Conservation (phyloP, 2,329 filamentous ascomycete genomes). For the Aureobasidium sp. region DNA sequence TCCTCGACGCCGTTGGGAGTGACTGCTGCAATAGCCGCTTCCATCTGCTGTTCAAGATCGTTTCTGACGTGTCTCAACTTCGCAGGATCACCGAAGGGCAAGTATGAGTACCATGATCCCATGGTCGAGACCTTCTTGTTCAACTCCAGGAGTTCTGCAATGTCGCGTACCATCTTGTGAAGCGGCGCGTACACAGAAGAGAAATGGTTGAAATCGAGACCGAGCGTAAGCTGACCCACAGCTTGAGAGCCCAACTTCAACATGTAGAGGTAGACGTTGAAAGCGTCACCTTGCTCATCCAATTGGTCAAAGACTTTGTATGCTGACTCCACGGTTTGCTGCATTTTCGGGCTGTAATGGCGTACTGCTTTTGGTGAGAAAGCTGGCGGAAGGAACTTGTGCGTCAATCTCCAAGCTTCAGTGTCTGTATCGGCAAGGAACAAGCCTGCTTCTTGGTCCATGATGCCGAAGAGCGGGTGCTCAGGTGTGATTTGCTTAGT, state of each 20-base stretch:
- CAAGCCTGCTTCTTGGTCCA: constrained; percentile 23
- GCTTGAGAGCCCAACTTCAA: constrained; percentile 38
- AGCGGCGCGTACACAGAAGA: constrained; percentile 35
- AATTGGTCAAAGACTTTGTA: constrained; percentile 42
- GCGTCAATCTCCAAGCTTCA: constrained; percentile 42
- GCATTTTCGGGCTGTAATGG: constrained; percentile 53
- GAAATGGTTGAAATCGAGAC: constrained; percentile 39
- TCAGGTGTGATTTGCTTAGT: constrained; percentile 33
- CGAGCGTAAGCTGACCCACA: constrained; percentile 37
- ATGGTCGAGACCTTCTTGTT: constrained; percentile 51
- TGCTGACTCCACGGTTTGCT: constrained; percentile 42
- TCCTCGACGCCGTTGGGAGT: constrained; percentile 27
- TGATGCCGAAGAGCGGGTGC: constrained; percentile 28
- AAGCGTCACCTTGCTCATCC: constrained; percentile 36
- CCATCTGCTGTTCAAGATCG: constrained; percentile 32
- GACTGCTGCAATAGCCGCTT: constrained; percentile 31
- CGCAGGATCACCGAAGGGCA: constrained; percentile 51
- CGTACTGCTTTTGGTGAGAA: constrained; percentile 51
- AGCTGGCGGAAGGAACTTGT: constrained; percentile 54
- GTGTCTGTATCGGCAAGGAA: constrained; percentile 41
- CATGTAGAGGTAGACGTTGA: constrained; percentile 44
- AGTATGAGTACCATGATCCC: constrained; percentile 46
- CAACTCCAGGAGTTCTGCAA: constrained; percentile 44
- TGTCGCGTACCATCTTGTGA: constrained; percentile 43
- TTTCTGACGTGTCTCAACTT: constrained; percentile 28